Percentiles rank a stretch among this genome's conserved stretches.
Evolutionary conservation across 2,329 filamentous ascomycete genomes (phyloP).

Genomic region (Metarhizium robertsii): DNA sequence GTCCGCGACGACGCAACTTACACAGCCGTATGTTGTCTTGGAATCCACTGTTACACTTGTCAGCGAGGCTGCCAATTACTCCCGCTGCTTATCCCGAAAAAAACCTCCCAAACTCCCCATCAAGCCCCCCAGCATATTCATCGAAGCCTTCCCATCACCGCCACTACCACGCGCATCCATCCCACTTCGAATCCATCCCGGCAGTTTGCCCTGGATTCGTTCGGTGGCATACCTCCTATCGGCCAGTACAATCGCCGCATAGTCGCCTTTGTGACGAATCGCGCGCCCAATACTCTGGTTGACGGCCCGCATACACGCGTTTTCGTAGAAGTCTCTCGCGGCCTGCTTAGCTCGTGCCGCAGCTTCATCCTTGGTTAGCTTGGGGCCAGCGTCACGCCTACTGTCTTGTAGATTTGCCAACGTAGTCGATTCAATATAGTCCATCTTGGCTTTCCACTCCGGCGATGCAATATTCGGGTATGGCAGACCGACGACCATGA

Average conservation of each 20-base stretch:
- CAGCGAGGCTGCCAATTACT: not conserved
- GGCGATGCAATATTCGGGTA: constrained; percentile 85
- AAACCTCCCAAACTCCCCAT: constrained; percentile 50
- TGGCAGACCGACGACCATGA: constrained; percentile 84
- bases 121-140: constrained; percentile 37
- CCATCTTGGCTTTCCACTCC: constrained; percentile 87
- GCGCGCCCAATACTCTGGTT: constrained; percentile 94
- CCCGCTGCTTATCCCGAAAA: constrained; percentile 41
- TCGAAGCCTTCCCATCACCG: constrained; percentile 34
- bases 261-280: constrained; percentile 80
- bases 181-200: constrained; percentile 76
- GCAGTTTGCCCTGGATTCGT: constrained; percentile 70
- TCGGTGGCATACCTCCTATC: constrained; percentile 70
- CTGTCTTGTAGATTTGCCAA: constrained; percentile 22
- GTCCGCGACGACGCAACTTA: too few relatives aligned
- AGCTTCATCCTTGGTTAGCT: constrained; percentile 16
- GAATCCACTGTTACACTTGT: not conserved
- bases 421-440: constrained; percentile 65
- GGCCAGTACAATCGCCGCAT: constrained; percentile 79
- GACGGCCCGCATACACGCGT: constrained; percentile 90
- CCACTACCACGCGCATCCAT: constrained; percentile 35
- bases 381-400: constrained; percentile 3
- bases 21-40: too few relatives aligned
- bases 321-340: constrained; percentile 79
- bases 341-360: constrained; percentile 37